Conservation (phyloP, 2,329 filamentous ascomycete genomes). For the Sarocladium brachiariae region DNA sequence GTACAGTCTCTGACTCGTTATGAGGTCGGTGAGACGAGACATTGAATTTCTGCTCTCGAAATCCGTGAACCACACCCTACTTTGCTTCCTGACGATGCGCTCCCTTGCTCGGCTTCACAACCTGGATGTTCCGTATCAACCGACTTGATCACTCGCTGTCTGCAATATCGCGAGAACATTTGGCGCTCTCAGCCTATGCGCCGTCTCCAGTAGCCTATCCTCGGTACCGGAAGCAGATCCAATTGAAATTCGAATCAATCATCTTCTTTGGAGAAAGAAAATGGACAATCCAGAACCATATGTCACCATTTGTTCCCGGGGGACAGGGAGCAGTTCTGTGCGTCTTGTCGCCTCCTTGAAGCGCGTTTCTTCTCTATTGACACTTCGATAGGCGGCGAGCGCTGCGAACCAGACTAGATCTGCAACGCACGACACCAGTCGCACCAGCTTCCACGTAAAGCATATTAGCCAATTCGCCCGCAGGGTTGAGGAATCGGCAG, state of each 20-base stretch:
- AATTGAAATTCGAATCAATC: neutral
- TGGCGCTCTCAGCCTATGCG: no score
- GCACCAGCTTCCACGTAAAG: slow-evolving; percentile 52
- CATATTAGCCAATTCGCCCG: slow-evolving; percentile 47
- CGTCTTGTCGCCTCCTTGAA: neutral
- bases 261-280: neutral
- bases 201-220: no score
- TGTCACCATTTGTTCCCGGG: slow-evolving; percentile 45
- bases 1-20: neutral
- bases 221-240: no score
- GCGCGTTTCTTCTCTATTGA: neutral
- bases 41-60: neutral
- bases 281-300: slow-evolving; percentile 43
- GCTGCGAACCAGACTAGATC: slow-evolving; percentile 18
- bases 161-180: neutral
- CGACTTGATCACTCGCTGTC: neutral
- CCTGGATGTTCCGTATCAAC: neutral
- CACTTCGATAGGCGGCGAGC: neutral
- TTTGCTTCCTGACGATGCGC: neutral
- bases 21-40: neutral
- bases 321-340: slow-evolving; percentile 24
- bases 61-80: neutral
- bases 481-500: slow-evolving; percentile 50
- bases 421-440: slow-evolving; percentile 50
- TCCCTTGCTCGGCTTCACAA: neutral